Evolutionary conservation across 2,329 filamentous ascomycete genomes (phyloP), one percentile per base, ranked within the genome.

Genomic region (Talaromyces sp.): DNA sequence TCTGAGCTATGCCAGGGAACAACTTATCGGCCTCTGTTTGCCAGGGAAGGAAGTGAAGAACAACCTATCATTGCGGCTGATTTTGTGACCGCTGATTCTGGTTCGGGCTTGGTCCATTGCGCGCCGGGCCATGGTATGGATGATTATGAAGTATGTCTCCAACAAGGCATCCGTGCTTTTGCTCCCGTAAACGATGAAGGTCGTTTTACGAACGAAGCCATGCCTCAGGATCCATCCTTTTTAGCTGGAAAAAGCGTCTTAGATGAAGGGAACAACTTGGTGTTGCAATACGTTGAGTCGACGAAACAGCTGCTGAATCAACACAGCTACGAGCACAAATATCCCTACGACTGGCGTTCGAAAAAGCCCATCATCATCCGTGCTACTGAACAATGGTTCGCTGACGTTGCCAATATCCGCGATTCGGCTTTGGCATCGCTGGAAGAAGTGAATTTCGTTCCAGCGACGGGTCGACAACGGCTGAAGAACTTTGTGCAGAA

Each of bases 301-400:
- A 80, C 86, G 64, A 72, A 71, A 21, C 73, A 80, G n/a, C 83
- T 98, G 3, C 78, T 97, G 44, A 82, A 83, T 42, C 84, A 84
- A 3, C 89, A 96, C 68, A 82, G 82, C 62, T 89, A 93, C 72
- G 83, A 83, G 59, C 95, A 99, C 81, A 98, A 96, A 75, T 98
- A 98, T 73, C 95, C 95, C 0, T 96, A 98, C 69, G 95, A 99
- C 77, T 99, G 95, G 95, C 85, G 95, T 60, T 96, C 93, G 0
- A 99, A 98, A 76, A 83, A 90, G 68, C 95, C 95, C 1, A 88
- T 99, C 57, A 92, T 99, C 64, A 86, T 96, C 37, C 82, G 95
- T 67, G 93, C 95, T 3, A 99, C 96, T 0, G 91, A 93, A 40
- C 95, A 99, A 77, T 99, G 95, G 95, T 99, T 99, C 72, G 92